Evolutionary conservation across 305 asterid species (phyloP).

Genomic region (Lippia alba): DNA sequence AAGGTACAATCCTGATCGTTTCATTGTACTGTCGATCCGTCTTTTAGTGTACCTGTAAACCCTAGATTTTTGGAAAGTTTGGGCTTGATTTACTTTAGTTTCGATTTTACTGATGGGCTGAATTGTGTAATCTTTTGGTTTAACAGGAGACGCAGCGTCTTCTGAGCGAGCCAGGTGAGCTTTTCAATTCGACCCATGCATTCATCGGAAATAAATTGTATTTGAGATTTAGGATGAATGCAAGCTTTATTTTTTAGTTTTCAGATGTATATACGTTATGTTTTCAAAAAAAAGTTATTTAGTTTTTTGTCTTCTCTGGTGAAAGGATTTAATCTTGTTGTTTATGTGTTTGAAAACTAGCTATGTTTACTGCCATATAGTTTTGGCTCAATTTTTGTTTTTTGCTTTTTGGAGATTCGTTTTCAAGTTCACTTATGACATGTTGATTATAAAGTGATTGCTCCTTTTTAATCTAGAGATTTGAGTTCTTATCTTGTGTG

Average conservation of each 20-base stretch:
- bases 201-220: neutral
- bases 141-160: conserved; percentile 96
- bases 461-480: neutral
- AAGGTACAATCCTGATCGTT: conserved; percentile 73
- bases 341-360: neutral
- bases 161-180: conserved; percentile 93
- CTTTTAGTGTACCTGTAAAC: conserved; percentile 31
- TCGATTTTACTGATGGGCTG: conserved; percentile 27
- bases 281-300: neutral
- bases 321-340: neutral
- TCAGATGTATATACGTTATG: neutral
- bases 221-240: conserved; percentile 9
- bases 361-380: too few species aligned
- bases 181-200: conserved; percentile 25
- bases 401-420: neutral
- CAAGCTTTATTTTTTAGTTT: conserved; percentile 2
- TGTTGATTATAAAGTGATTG: neutral
- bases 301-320: too few species aligned
- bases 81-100: conserved; percentile 16
- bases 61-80: conserved; percentile 29
- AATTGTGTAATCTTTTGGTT: conserved; percentile 15
- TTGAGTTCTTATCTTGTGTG: neutral
- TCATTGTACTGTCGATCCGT: conserved; percentile 43
- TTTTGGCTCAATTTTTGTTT: too few species aligned
- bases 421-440: neutral